Evolutionary conservation across 1,139 yeast species (phyloP), one percentile per base, ranked within the genome.

Genomic region (Candida sanyaensis): DNA sequence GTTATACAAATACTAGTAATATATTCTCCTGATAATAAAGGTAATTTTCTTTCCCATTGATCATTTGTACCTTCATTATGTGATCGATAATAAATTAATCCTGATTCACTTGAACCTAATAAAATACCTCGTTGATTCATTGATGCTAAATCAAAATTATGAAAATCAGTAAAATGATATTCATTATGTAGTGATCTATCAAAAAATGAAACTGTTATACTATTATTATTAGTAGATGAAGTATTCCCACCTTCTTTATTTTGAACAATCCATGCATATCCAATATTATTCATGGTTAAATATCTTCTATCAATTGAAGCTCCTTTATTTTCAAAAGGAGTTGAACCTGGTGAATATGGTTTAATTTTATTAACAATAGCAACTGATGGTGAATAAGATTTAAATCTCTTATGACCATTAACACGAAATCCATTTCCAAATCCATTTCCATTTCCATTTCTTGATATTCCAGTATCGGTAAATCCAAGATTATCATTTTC

Each of bases 121-220:
- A 90, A 61, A 0, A 87, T 69, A 1, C 95, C 96, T 4, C 74
- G 75, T 31, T 75, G 76, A 47, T 85, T 85, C 59, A 93, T 73
- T 1, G 90, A 81, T 29, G 96, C 95, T 46, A 89, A 69, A 62
- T 90, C 96, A 63, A 76, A 89, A 13, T 81, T 77, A 50, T 77
- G 75, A 43, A 80, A 66, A 64, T 93, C 99, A 42, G 85, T 86
- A 67, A 93, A 92, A 66, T 90, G 95, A 58, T 89, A 90, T 57
- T 90, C 97, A 48, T 85, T 81, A 62, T 85, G 87, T n/a, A 79
- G 63, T 0, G 91, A 83, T 44, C 88, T 74, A 62, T 93, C 97
- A 60, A 90, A 91, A 60, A 93, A 93, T 11, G 92, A 82, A 1
- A 92, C 91, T 0, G 97, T 90, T 13, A 92, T 75, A 43, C 92